Conservation (phyloP, 768 basidiomycete species). For the Trametes villosa region DNA sequence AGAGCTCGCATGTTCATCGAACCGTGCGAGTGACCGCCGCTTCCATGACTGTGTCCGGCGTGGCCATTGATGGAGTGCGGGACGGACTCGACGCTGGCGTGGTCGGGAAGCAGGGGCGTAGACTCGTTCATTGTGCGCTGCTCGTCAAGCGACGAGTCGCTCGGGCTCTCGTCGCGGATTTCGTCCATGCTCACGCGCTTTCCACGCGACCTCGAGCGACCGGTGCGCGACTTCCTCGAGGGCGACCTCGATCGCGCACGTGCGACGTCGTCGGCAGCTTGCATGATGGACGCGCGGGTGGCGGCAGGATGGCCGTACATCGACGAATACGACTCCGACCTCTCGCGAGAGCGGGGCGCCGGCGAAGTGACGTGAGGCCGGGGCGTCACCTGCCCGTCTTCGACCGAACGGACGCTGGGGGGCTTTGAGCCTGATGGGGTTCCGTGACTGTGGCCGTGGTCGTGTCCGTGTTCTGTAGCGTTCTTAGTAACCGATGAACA, state of each 20-base stretch:
- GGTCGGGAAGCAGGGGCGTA: slow-evolving; percentile 27
- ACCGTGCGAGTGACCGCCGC: slow-evolving; percentile 32
- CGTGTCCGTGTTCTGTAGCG: slow-evolving; percentile 65
- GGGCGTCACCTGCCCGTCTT: slow-evolving; percentile 25
- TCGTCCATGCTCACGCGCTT: slow-evolving; percentile 18
- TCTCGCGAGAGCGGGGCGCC: slow-evolving; percentile 40
- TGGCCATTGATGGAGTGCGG: slow-evolving; percentile 15
- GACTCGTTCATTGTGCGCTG: slow-evolving; percentile 21
- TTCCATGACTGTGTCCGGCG: slow-evolving; percentile 14
- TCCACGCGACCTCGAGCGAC: slow-evolving; percentile 31
- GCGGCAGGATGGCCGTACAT: slow-evolving; percentile 77
- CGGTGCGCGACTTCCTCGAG: slow-evolving; percentile 22
- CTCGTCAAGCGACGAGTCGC: slow-evolving; percentile 10
- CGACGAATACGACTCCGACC: slow-evolving; percentile 56
- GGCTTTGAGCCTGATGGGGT: slow-evolving; percentile 40
- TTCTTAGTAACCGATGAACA: slow-evolving; percentile 11
- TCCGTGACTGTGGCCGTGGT: slow-evolving; percentile 42
- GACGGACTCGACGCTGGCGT: slow-evolving; percentile 17
- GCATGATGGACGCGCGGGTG: slow-evolving; percentile 73
- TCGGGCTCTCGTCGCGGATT: slow-evolving; percentile 9
- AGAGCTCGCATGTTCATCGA: slow-evolving; percentile 99
- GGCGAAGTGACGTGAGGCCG: slow-evolving; percentile 30
- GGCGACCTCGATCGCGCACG: slow-evolving; percentile 51
- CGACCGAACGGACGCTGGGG: slow-evolving; percentile 40
- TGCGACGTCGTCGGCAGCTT: slow-evolving; percentile 84